Evolutionary conservation across 2,329 filamentous ascomycete species (phyloP), one percentile per base, ranked within the genome.

Genomic region (Parastagonospora nodorum): DNA sequence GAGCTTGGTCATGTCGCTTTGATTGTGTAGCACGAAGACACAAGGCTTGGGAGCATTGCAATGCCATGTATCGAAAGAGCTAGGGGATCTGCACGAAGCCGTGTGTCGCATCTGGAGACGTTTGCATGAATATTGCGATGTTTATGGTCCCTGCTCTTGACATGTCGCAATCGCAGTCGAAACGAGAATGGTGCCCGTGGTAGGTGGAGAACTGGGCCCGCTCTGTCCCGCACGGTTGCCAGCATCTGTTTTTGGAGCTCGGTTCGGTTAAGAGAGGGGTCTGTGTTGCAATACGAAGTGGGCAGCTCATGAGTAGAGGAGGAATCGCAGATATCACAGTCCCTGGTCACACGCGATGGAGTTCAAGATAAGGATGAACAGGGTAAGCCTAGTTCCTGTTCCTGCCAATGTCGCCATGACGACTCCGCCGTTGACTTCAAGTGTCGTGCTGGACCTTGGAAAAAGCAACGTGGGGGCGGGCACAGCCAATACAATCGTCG

Each of bases 401-500:
- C 63, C 64, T 65, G 63, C 61, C 51, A 42, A 51, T 57, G 49
- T 56, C 55, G 49, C 56, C 54, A 60, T 58, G 48, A 61, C 44
- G 42, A 58, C 39, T 50, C 48, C 51, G 52, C 48, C 42, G 49
- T 45, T 40, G 42, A 39, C 43, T 10, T 38, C 27, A 39, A 42
- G 48, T 44, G 50, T 48, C 32, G 48, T 48, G 48, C 31, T 48
- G 59, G 59, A 58, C 50, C 52, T 53, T 55, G 45, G 42, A 58
- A 53, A 53, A 60, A 61, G 63, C 51, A 61, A 49, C 63, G 68
- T 71, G 69, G 69, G 67, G 68, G 64, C 47, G 41, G 27, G 50
- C 48, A 54, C 45, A 52, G 38, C 32, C 39, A 35, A 54, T 48
- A 44, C 47, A 51, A 48, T 53, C 43, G 8, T 53, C 41, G 47